Evolutionary conservation across 129 eudicot species (phyloP), one percentile per base, ranked within the genome.

Genomic region (Centella asiatica): DNA sequence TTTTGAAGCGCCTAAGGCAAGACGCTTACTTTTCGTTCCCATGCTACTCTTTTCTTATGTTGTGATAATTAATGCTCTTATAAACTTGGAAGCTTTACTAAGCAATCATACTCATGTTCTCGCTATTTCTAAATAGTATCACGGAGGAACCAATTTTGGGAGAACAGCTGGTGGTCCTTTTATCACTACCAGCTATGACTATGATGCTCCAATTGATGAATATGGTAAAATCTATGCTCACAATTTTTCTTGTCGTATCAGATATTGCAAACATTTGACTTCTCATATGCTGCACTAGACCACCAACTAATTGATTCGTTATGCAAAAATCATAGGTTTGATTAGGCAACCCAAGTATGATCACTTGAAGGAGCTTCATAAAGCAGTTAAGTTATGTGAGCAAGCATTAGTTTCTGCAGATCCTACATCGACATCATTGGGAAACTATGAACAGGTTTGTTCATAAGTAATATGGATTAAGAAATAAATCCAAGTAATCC

Each of bases 151-250:
- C 23, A 92, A 92, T 77, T 92, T 92, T 48, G 99, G 99, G 47
- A 76, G 99, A 72, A 81, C 99, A n/a, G 84, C 99, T 3, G 99
- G 99, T 57, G 99, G 99, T 62, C 99, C 99, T 62, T 92, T 92
- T 57, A 80, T 92, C 60, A 92, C 99, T n/a, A 92, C 99, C 65
- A 92, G 99, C 81, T 92, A 92, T 23, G 99, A 92, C 59, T 92
- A 84, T 60, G 99, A 92, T 78, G 99, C 99, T 74, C 99, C 99
- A 37, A 83, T 92, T 52, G 99, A 92, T 72, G 99, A 92, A 84
- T 92, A 92, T 10, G 99, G 99, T 92, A 34, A 58, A 65, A 67
- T 26, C 28, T 5, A 18, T 29, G 24, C 27, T 29, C 52, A 36
- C 31, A 31, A 57, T 22, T 17, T 6, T 1, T 26, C 42, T 58